A percentile compares a stretch with the other conserved stretches of the same genome.
These are phyloP conservation scores for Macadamia tetraphylla DNA, from an alignment of 164 flowering plant genomes.

Conservation along the genomic window DNA sequence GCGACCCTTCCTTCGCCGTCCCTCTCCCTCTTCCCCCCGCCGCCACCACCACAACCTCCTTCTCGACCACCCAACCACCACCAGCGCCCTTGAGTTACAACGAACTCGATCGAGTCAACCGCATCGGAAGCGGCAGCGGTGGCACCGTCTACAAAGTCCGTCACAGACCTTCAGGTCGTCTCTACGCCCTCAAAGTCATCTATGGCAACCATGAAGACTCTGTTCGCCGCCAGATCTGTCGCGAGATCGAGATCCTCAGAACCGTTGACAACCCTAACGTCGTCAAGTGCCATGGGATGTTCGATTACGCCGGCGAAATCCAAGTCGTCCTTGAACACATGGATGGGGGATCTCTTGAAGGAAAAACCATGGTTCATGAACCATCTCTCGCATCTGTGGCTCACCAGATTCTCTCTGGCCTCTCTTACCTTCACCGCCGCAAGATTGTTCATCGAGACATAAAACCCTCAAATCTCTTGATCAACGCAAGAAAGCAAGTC, in stretches of 20 bases:
- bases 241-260: conserved; percentile 78
- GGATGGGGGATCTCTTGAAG: conserved; percentile 81
- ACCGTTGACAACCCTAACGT: conserved; percentile 64
- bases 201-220: conserved; percentile 77
- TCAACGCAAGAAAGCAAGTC: conserved; percentile 43
- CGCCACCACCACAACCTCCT: conserved; percentile 14
- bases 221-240: conserved; percentile 78
- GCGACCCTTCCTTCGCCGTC: conserved; percentile 57
- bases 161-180: conserved; percentile 44
- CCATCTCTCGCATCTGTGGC: conserved; percentile 42
- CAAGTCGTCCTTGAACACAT: conserved; percentile 75
- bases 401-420: conserved; percentile 53
- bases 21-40: conserved; percentile 70
- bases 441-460: conserved; percentile 78
- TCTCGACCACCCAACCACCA: conserved; percentile 14
- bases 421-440: conserved; percentile 60
- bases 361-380: conserved; percentile 40
- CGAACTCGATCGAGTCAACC: not conserved
- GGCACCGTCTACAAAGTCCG: conserved; percentile 84
- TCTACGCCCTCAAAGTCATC: conserved; percentile 81
- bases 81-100: not conserved
- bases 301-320: conserved; percentile 72
- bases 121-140: conserved; percentile 74
- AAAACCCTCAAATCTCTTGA: conserved; percentile 73
- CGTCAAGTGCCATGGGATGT: conserved; percentile 74